These are phyloP conservation scores for Pyrus communis DNA, from an alignment of 306 rosid species.

Conservation along the genomic window DNA sequence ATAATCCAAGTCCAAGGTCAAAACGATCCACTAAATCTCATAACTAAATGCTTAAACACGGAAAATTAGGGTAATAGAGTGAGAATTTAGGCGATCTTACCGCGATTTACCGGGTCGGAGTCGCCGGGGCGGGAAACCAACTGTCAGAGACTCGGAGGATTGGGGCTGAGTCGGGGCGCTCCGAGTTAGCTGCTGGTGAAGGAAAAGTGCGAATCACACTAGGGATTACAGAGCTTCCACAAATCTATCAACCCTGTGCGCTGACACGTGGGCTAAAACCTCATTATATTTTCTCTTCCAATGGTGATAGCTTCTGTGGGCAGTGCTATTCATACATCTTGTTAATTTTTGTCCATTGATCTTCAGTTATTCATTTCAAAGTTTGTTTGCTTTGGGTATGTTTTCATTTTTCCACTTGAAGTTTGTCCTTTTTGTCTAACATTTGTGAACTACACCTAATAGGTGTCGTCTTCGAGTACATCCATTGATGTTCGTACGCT, in stretches of 20 bases:
- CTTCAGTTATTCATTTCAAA: too few relatives aligned
- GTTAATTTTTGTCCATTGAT: too few relatives aligned
- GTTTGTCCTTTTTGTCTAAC: too few relatives aligned
- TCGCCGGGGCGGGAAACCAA: slow-evolving; percentile 10
- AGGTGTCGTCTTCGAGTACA: too few relatives aligned
- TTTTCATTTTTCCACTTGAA: too few relatives aligned
- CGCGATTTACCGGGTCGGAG: slow-evolving; percentile 13
- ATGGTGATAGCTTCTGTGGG: too few relatives aligned
- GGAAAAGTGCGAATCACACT: slow-evolving; percentile 21
- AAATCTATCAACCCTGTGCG: slow-evolving; percentile 10
- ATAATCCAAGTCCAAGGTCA: neutral
- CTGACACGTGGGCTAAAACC: slow-evolving; percentile 25
- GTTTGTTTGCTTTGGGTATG: too few relatives aligned
- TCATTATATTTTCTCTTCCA: neutral
- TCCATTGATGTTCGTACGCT: too few relatives aligned
- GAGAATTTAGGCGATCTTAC: slow-evolving; percentile 19
- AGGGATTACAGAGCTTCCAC: slow-evolving; percentile 18
- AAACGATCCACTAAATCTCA: neutral
- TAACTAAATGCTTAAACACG: neutral
- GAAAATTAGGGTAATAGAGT: neutral
- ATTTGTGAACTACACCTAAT: too few relatives aligned
- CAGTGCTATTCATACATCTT: too few relatives aligned
- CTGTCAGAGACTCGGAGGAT: neutral
- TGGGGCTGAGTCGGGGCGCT: slow-evolving; percentile 6
- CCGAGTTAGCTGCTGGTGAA: slow-evolving; percentile 11